These are phyloP conservation scores for Termitomyces titanicus DNA, from an alignment of 768 basidiomycete species.

Conservation along the genomic window DNA sequence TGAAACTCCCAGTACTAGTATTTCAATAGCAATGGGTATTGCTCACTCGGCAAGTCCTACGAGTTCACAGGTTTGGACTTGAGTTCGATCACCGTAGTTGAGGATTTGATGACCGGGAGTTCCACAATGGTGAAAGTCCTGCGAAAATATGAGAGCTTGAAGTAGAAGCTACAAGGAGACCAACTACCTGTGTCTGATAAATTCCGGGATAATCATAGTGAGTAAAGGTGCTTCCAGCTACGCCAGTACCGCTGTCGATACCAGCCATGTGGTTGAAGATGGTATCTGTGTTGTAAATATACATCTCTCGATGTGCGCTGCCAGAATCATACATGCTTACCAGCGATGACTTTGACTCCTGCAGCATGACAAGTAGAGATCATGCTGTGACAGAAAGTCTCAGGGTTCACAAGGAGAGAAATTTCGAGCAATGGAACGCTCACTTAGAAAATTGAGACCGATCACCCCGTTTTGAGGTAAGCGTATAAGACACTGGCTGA, in stretches of 20 bases:
- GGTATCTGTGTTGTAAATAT: constrained; percentile 33
- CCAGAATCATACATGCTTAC: constrained; percentile 20
- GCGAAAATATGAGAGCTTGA: not conserved
- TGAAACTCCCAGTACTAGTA: not conserved
- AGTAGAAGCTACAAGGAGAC: constrained; percentile 16
- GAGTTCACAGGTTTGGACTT: constrained; percentile 59
- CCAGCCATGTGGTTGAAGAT: constrained; percentile 69
- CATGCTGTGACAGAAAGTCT: constrained; percentile 30
- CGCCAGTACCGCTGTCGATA: constrained; percentile 42
- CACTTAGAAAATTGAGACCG: constrained; percentile 45
- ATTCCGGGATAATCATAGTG: constrained; percentile 52
- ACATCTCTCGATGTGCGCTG: too few species aligned
- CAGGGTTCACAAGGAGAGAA: not conserved
- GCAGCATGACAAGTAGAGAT: constrained; percentile 46
- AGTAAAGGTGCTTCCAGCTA: constrained; percentile 47
- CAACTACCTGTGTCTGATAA: constrained; percentile 43
- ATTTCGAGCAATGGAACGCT: constrained; percentile 3
- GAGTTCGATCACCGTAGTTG: constrained; percentile 46
- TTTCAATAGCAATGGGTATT: not conserved
- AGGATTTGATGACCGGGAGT: constrained; percentile 50
- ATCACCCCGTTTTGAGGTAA: constrained; percentile 65
- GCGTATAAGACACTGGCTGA: constrained; percentile 61
- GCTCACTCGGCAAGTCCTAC: constrained; percentile 47
- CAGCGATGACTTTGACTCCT: constrained; percentile 55
- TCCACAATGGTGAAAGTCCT: constrained; percentile 67